A percentile compares a stretch with the other conserved stretches of the same genome.
Conservation (phyloP, 805 yeast species). For the Metschnikowia gelsemii region DNA sequence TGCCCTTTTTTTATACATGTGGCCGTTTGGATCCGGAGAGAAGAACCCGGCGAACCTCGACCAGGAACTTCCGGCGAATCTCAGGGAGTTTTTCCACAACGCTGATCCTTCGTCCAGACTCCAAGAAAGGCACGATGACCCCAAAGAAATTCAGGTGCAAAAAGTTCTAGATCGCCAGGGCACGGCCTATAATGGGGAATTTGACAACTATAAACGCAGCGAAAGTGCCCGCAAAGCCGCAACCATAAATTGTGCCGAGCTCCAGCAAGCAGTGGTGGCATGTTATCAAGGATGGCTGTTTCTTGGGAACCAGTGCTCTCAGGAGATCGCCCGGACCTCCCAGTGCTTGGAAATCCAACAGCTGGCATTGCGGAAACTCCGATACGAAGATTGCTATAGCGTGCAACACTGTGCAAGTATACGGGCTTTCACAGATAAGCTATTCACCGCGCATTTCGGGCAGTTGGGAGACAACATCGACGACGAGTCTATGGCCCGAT, state of each 20-base stretch:
- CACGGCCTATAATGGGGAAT: conserved; percentile 25
- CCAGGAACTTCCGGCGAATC: conserved; percentile 35
- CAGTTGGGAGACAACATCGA: conserved; percentile 32
- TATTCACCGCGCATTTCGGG: conserved; percentile 39
- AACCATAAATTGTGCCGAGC: conserved; percentile 40
- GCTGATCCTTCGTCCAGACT: conserved; percentile 28
- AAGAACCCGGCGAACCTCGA: conserved; percentile 26
- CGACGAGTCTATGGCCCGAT: conserved; percentile 28
- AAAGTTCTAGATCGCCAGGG: conserved; percentile 23
- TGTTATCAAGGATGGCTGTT: conserved; percentile 37
- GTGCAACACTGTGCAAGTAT: conserved; percentile 38
- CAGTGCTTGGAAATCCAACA: conserved; percentile 37
- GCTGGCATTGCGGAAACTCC: conserved; percentile 32
- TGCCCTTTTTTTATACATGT: conserved; percentile 4
- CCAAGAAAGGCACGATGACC: conserved; percentile 8
- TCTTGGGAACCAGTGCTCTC: conserved; percentile 31
- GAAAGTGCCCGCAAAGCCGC: conserved; percentile 28
- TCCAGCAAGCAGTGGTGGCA: conserved; percentile 36
- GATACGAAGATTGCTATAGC: conserved; percentile 38
- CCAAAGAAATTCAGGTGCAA: conserved; percentile 30
- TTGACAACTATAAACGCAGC: conserved; percentile 31
- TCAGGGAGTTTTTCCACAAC: conserved; percentile 32
- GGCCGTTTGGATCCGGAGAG: conserved; percentile 13
- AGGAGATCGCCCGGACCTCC: conserved; percentile 28
- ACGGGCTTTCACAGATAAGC: conserved; percentile 34